Percentiles rank a stretch among this genome's conserved stretches.
Evolutionary conservation across 176 grass and related monocot genomes (phyloP).

Genomic region (Carex cristatella): DNA sequence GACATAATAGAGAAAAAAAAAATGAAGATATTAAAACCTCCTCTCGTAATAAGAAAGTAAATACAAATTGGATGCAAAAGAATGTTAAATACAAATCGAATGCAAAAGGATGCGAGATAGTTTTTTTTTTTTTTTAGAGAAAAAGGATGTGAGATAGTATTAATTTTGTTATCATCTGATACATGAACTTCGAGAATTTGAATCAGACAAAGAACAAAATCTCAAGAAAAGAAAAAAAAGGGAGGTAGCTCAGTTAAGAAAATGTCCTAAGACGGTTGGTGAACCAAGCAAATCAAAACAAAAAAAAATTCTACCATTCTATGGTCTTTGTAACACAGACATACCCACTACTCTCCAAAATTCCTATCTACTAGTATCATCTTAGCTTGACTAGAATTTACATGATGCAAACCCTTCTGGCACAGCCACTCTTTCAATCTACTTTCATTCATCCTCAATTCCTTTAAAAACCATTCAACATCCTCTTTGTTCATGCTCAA

Average conservation of each 20-base stretch:
- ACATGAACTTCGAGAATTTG: background rate
- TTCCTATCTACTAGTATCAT: conserved; percentile 54
- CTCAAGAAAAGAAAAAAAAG: background rate
- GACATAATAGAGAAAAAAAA: too few relatives aligned
- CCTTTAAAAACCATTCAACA: conserved; percentile 37
- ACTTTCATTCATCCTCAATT: conserved; percentile 34
- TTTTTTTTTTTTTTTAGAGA: background rate
- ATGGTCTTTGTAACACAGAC: background rate
- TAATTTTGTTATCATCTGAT: background rate
- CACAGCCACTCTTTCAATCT: conserved; percentile 24
- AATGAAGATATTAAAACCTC: too few relatives aligned
- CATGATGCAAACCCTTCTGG: conserved; percentile 49
- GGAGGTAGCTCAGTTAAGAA: too few relatives aligned
- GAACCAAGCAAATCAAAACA: too few relatives aligned
- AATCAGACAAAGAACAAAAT: background rate
- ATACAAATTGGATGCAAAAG: background rate
- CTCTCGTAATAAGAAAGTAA: too few relatives aligned
- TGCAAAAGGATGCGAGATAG: background rate
- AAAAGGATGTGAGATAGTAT: background rate
- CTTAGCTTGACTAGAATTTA: conserved; percentile 48
- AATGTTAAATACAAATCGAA: background rate
- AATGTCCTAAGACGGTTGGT: too few relatives aligned
- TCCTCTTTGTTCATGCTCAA: conserved; percentile 47
- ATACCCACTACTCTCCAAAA: conserved; percentile 13
- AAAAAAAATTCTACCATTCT: background rate